These are phyloP conservation scores for Beauveria sp. DNA, from an alignment of 2,329 filamentous ascomycete species.

Conservation along the genomic window DNA sequence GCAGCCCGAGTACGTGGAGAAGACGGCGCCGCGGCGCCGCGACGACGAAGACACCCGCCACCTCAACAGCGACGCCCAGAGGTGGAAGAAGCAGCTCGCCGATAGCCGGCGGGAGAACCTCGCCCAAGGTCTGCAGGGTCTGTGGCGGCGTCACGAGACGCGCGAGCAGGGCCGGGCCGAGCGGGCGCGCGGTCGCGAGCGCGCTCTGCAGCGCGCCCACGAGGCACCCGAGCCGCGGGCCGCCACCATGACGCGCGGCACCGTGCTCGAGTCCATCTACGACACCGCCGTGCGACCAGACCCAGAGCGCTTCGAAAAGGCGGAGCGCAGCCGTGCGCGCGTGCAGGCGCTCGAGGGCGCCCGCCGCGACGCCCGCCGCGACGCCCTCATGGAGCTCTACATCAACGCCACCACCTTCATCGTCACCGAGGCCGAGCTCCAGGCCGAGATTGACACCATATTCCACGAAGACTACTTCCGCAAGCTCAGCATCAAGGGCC, in stretches of 20 bases:
- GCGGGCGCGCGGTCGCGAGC: constrained; percentile 40
- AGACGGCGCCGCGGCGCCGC: constrained; percentile 49
- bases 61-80: constrained; percentile 31
- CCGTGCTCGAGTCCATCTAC: constrained; percentile 45
- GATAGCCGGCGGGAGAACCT: constrained; percentile 64
- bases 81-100: constrained; percentile 70
- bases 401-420: constrained; percentile 85
- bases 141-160: constrained; percentile 58
- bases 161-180: constrained; percentile 27
- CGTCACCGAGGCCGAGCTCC: constrained; percentile 68
- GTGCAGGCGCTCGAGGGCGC: constrained; percentile 32
- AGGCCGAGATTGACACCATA: constrained; percentile 62
- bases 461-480: constrained; percentile 59
- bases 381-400: constrained; percentile 80
- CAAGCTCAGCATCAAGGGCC: constrained; percentile 24
- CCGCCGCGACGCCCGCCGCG: constrained; percentile 53
- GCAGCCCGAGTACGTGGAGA: constrained; percentile 50
- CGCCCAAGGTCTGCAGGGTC: constrained; percentile 58
- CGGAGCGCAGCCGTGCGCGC: constrained; percentile 36
- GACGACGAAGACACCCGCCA: constrained; percentile 20
- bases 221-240: constrained; percentile 64
- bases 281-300: constrained; percentile 50
- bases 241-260: constrained; percentile 66
- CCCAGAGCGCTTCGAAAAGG: constrained; percentile 51
- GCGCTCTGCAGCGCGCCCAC: constrained; percentile 39